Evolutionary conservation across 208 protist genomes (phyloP).

Genomic region (Leishmania tropica): DNA sequence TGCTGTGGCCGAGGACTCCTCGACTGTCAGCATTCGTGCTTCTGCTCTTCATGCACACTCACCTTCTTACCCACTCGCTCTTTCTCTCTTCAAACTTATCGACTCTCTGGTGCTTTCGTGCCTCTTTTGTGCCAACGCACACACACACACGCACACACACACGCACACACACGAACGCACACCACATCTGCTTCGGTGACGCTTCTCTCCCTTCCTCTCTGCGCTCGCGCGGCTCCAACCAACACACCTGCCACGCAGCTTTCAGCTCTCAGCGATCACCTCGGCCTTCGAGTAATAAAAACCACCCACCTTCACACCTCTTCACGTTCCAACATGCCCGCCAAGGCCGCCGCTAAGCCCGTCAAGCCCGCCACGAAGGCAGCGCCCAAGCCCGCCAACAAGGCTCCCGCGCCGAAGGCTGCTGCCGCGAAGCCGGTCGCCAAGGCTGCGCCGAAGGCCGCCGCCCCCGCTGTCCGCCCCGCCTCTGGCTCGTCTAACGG

Average conservation of each 20-base stretch:
- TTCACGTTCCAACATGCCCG: constrained; percentile 41
- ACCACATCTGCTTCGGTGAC: neutral
- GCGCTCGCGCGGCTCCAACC: too few species aligned
- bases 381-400: constrained; percentile 46
- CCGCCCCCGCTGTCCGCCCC: constrained; percentile 35
- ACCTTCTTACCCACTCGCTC: neutral
- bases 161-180: too few species aligned
- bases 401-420: constrained; percentile 50
- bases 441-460: constrained; percentile 35
- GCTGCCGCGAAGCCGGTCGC: constrained; percentile 32
- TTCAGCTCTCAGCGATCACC: constrained; percentile 52
- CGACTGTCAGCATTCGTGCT: neutral
- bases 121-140: neutral
- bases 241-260: constrained; percentile 6
- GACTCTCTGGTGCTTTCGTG: neutral
- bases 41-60: neutral
- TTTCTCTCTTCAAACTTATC: neutral
- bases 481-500: constrained; percentile 59
- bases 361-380: constrained; percentile 52
- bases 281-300: constrained; percentile 91
- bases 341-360: constrained; percentile 55
- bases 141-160: too few species aligned
- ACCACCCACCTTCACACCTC: constrained; percentile 17
- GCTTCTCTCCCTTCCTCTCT: neutral
- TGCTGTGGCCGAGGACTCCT: neutral